Base-by-base conservation (phyloP, 257 asterid genomes). In the Gentiana macrophylla region DNA sequence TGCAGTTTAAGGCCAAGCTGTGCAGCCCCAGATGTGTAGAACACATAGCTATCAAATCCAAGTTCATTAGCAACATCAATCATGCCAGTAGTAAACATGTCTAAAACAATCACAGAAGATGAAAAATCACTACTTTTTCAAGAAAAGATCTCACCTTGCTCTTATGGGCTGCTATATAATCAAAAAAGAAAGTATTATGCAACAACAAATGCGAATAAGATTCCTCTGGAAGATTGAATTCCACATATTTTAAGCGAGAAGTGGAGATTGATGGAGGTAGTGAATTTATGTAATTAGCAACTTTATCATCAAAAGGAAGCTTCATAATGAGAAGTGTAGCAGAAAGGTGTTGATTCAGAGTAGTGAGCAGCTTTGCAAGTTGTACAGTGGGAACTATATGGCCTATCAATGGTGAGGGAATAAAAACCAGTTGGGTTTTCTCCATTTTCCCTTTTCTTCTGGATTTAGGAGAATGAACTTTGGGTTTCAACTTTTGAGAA, bases 341-440 rank as follows among this genome's bases (percentile, higher is more conserved):
- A 1, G 63, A 66, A 1, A 71, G 49, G 0, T 56, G 69, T 15
- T 53, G 49, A 49, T 53, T 32, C 32, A 37, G 12, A 9, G 53
- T 5, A 2, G 52, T 57, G 12, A 68, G 55, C 33, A 52, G 57
- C 41, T 54, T 72, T 3, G 73, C 67, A 0, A 64, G 24, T 62
- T 67, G 70, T 32, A 67, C 49, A 0, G 73, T 49, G 36, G 77
- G 47, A 5, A 56, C 60, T 2, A 72, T 32, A 52, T 72, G 77
- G 6, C 77, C 72, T 52, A 72, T 53, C 51, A 69, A 69, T 1
- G 77, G 72, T 0, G 66, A 60, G 38, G 77, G 63, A 44, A 66
- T 52, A 66, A 71, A 71, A 54, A 69, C 55, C n/a, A 73, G 49
- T 43, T 66, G 24, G 37, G 44, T 35, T 53, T 60, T 68, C 69